A percentile compares a stretch with the other conserved stretches of the same genome.
These are phyloP conservation scores for Thalassiosira exigua DNA, from an alignment of 352 stramenopile species.

Conservation along the genomic window DNA sequence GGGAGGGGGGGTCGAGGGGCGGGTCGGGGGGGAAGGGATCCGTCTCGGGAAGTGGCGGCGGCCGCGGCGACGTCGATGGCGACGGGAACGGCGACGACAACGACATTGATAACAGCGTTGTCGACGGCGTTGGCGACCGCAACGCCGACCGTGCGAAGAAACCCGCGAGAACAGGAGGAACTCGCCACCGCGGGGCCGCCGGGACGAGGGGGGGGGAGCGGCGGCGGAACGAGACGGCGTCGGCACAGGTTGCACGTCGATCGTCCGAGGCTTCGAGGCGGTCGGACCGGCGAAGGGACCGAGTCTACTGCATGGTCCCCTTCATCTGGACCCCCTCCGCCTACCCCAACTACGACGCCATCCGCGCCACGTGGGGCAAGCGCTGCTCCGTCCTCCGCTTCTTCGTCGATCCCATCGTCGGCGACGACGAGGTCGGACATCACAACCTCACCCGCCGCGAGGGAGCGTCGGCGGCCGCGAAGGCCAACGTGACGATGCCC, in stretches of 20 bases:
- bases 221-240: background rate
- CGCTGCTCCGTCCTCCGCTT: conserved; percentile 50
- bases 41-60: conserved; percentile 4
- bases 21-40: background rate
- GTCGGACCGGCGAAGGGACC: conserved; percentile 1
- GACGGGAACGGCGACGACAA: conserved; percentile 35
- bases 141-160: background rate
- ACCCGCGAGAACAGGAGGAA: background rate
- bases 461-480: conserved; percentile 14
- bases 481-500: conserved; percentile 42
- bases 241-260: background rate
- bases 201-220: background rate
- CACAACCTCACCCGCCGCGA: conserved; percentile 43
- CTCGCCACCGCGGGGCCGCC: too few relatives aligned
- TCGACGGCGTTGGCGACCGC: background rate
- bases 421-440: conserved; percentile 38
- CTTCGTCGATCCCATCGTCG: conserved; percentile 60
- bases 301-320: conserved; percentile 61
- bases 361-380: conserved; percentile 41
- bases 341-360: conserved; percentile 39
- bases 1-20: background rate
- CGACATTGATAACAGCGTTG: conserved; percentile 14
- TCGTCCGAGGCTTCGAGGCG: background rate
- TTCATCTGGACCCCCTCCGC: conserved; percentile 51
- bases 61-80: conserved; percentile 49